phyloP scores from a whole-genome alignment of 2,329 filamentous ascomycete genomes.

The Paecilomyces fulvus region DNA sequence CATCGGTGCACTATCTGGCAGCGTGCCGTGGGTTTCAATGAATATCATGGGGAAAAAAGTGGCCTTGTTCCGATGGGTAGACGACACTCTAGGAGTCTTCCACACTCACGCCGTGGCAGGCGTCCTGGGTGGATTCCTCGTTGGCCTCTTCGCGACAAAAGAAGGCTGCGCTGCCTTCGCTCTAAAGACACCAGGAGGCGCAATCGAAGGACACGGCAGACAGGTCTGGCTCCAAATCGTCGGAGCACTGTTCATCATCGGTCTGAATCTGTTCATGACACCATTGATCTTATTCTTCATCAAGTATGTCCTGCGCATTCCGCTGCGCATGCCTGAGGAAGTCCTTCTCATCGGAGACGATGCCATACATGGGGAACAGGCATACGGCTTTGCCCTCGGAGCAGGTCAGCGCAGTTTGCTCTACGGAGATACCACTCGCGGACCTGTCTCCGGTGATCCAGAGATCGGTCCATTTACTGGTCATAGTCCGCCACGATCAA shows the following conservation, averaged over 20 bases:
- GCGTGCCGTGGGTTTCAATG: slow-evolving; percentile 43
- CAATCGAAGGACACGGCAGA: slow-evolving; percentile 43
- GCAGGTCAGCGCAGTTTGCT: slow-evolving; percentile 1
- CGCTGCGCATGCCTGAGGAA: slow-evolving; percentile 41
- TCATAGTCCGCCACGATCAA: background rate
- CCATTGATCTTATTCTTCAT: slow-evolving; percentile 43
- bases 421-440: background rate
- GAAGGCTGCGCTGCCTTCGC: slow-evolving; percentile 42
- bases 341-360: slow-evolving; percentile 40
- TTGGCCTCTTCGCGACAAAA: slow-evolving; percentile 40
- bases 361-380: slow-evolving; percentile 41
- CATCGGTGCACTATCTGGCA: slow-evolving; percentile 38
- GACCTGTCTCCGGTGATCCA: background rate
- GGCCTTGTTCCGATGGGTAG: slow-evolving; percentile 52
- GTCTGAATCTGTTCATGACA: slow-evolving; percentile 45
- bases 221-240: slow-evolving; percentile 45
- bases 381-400: slow-evolving; percentile 25
- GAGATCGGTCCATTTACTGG: background rate
- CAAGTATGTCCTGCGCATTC: slow-evolving; percentile 41
- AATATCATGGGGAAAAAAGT: slow-evolving; percentile 39
- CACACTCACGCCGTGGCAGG: slow-evolving; percentile 44
- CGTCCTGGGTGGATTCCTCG: slow-evolving; percentile 38
- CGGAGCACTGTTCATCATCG: slow-evolving; percentile 42
- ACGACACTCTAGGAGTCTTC: slow-evolving; percentile 45
- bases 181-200: slow-evolving; percentile 38